Conservation (phyloP, 371 early-diverging fungal species). For the Thermomucor indicae-seudaticae region DNA sequence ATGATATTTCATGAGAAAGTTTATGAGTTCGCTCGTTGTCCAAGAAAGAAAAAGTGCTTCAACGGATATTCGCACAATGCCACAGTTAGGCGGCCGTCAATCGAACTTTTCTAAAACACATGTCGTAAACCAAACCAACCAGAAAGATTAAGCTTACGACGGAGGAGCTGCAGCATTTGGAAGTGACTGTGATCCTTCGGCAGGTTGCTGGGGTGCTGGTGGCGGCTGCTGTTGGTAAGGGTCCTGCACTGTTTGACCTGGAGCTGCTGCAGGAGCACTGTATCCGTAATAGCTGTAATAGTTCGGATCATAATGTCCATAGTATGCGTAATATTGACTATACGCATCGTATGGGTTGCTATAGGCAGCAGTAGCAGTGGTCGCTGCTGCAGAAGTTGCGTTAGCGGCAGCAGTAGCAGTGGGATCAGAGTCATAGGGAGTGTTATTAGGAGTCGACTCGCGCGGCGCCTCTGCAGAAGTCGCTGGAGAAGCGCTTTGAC, state of each 20-base stretch:
- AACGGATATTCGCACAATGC: no score
- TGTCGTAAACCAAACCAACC: no score
- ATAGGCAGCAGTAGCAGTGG: conserved; percentile 9
- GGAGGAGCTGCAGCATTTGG: neutral
- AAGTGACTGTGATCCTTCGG: no score
- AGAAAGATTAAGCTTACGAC: neutral
- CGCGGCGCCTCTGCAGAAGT: neutral
- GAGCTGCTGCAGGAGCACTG: conserved; percentile 1
- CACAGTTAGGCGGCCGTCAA: no score
- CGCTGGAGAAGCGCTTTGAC: neutral
- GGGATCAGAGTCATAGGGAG: neutral
- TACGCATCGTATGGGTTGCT: conserved; percentile 29
- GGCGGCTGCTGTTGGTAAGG: neutral
- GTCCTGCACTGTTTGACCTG: neutral
- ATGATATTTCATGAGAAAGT: no score
- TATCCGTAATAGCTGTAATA: conserved; percentile 38
- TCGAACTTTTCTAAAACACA: no score
- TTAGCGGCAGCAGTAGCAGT: conserved; percentile 12
- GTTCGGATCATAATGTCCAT: conserved; percentile 26
- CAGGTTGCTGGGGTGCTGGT: neutral
- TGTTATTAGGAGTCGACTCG: neutral
- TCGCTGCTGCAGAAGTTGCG: conserved; percentile 8
- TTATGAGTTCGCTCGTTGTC: no score
- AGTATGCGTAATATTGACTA: conserved; percentile 26
- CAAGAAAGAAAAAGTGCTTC: no score